Percentiles rank a stretch among this genome's conserved stretches.
Conservation (phyloP, 306 rosid genomes). For the Quercus alba region DNA sequence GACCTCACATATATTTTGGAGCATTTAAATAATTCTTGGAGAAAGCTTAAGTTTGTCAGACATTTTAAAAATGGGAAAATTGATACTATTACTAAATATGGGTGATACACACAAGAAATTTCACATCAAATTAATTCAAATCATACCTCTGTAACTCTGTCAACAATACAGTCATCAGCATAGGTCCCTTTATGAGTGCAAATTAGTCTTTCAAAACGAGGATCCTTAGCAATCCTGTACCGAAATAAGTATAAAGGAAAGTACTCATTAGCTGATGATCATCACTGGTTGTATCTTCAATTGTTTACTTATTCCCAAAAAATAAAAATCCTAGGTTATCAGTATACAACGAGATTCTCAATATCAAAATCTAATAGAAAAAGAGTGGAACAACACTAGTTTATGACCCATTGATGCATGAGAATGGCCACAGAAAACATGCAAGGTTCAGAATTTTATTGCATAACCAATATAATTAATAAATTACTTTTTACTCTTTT, state of each 20-base stretch:
- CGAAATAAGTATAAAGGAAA: neutral
- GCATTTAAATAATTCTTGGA: neutral
- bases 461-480: too few relatives aligned
- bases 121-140: conserved; percentile 1
- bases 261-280: conserved; percentile 2
- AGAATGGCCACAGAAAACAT: neutral
- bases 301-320: too few relatives aligned
- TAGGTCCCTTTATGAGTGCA: conserved; percentile 90
- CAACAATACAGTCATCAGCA: conserved; percentile 90
- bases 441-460: too few relatives aligned
- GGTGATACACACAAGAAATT: conserved; percentile 3
- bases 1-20: neutral
- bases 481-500: too few relatives aligned
- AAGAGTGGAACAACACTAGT: neutral
- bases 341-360: neutral
- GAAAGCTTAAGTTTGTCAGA: neutral
- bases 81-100: neutral
- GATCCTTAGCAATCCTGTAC: conserved; percentile 90
- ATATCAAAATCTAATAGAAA: neutral
- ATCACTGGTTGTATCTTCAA: neutral
- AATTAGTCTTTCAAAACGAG: conserved; percentile 80
- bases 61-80: neutral
- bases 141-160: conserved; percentile 75
- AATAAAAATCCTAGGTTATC: too few relatives aligned
- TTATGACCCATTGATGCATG: neutral